Conservation (phyloP, 1,284 basidiomycete species). For the Coniferiporia weirii region DNA sequence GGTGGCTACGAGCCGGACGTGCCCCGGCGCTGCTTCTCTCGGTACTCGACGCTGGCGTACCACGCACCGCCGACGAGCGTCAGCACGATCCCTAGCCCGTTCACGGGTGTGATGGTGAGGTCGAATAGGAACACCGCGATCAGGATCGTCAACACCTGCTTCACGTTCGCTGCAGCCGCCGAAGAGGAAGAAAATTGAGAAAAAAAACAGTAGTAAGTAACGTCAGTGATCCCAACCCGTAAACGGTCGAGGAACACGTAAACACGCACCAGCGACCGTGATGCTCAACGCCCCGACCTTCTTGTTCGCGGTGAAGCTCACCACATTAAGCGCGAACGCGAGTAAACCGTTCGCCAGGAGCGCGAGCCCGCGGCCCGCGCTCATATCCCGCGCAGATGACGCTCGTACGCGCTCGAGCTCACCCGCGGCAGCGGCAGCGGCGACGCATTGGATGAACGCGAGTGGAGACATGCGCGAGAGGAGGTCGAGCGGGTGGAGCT, state of each 20-base stretch:
- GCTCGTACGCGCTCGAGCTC: slow-evolving; percentile 64
- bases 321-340: slow-evolving; percentile 88
- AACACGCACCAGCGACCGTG: slow-evolving; percentile 73
- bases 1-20: neutral
- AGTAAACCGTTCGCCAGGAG: slow-evolving; percentile 76
- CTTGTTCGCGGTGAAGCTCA: slow-evolving; percentile 89
- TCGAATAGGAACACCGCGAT: slow-evolving; percentile 82
- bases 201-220: too few relatives aligned
- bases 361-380: slow-evolving; percentile 43
- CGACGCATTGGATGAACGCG: slow-evolving; percentile 80
- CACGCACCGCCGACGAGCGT: slow-evolving; percentile 82
- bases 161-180: slow-evolving; percentile 64
- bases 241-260: too few relatives aligned
- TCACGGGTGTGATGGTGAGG: slow-evolving; percentile 71
- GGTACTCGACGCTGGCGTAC: slow-evolving; percentile 74
- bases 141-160: slow-evolving; percentile 90
- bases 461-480: slow-evolving; percentile 82
- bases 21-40: slow-evolving; percentile 39
- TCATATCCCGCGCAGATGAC: slow-evolving; percentile 50
- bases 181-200: too few relatives aligned
- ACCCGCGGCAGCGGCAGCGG: slow-evolving; percentile 71
- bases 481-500: slow-evolving; percentile 81
- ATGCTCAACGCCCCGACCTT: slow-evolving; percentile 82
- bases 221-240: too few relatives aligned
- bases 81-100: slow-evolving; percentile 74